phyloP scores from a whole-genome alignment of 495 filamentous ascomycete species.

The Penicillium crystallinum region DNA sequence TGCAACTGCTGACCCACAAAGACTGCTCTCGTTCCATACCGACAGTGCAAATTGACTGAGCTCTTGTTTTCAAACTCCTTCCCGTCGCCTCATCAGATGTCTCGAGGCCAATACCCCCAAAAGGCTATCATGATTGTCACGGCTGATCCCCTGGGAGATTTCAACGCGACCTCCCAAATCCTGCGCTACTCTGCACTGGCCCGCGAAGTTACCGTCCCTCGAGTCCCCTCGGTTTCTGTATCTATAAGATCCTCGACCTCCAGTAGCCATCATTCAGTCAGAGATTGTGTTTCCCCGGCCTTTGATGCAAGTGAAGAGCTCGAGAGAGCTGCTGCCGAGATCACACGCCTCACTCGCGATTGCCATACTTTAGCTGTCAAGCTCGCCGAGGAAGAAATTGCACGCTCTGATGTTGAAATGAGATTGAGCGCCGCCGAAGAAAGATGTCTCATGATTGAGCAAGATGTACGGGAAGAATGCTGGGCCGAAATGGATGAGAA shows the following conservation, averaged over 20 bases:
- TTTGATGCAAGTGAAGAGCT: conserved; percentile 60
- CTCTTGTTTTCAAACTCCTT: conserved; percentile 95
- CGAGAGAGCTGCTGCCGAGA: conserved; percentile 68
- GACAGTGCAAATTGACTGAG: conserved; percentile 96
- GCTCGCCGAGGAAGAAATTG: conserved; percentile 58
- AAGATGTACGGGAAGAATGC: conserved; percentile 85
- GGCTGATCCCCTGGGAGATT: conserved; percentile 89
- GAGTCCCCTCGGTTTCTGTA: conserved; percentile 70
- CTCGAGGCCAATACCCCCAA: conserved; percentile 60
- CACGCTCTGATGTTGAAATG: conserved; percentile 48
- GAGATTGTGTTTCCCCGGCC: conserved; percentile 45
- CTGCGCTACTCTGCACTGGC: conserved; percentile 92
- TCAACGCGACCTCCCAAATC: conserved; percentile 94
- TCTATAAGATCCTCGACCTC: conserved; percentile 50
- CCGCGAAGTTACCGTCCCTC: conserved; percentile 86
- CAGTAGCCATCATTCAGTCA: conserved; percentile 29
- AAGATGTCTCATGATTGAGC: conserved; percentile 65
- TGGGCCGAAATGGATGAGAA: conserved; percentile 77
- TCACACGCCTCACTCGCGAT: conserved; percentile 67
- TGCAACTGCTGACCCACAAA: conserved; percentile 19
- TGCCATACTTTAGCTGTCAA: conserved; percentile 57
- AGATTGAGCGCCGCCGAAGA: conserved; percentile 59
- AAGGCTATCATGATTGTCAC: conserved; percentile 96
- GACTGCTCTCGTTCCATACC: conserved; percentile 80
- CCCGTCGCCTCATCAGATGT: conserved; percentile 57